phyloP scores from a whole-genome alignment of 2,329 filamentous ascomycete species.

The Aureobasidium sp. region DNA sequence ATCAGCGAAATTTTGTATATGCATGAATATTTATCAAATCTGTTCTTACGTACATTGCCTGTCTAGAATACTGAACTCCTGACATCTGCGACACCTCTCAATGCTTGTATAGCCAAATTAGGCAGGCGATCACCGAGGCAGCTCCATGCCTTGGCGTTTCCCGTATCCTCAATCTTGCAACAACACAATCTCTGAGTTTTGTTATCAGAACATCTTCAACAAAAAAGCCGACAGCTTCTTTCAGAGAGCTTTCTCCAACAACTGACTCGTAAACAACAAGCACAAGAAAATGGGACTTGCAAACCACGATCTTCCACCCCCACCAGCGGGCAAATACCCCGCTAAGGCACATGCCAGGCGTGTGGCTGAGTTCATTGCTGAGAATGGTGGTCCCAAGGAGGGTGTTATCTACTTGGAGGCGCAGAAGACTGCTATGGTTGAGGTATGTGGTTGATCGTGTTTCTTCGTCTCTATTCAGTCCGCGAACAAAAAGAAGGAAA shows the following conservation, averaged over 20 bases:
- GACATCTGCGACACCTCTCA: background rate
- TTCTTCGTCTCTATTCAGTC: background rate
- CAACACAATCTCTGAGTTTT: background rate
- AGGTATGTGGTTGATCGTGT: constrained; percentile 32
- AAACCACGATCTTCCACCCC: constrained; percentile 25
- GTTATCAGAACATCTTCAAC: background rate
- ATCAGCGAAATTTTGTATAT: background rate
- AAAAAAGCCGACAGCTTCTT: background rate
- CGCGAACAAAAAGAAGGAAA: too few relatives aligned
- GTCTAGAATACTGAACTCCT: background rate
- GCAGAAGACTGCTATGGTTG: constrained; percentile 68
- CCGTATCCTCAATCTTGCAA: background rate
- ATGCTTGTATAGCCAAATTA: background rate
- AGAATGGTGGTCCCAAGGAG: constrained; percentile 50
- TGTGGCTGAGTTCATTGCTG: constrained; percentile 69
- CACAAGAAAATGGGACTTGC: constrained; percentile 18
- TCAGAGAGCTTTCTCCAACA: background rate
- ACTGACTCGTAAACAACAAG: background rate
- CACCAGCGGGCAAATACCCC: constrained; percentile 53
- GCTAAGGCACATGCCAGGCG: constrained; percentile 79
- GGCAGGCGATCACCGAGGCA: constrained; percentile 2
- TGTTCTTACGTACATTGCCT: background rate
- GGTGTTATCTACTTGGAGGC: constrained; percentile 85
- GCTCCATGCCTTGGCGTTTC: background rate
- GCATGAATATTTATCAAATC: background rate